phyloP scores from a whole-genome alignment of 805 yeast species.

The Yarrowia divulgata region DNA sequence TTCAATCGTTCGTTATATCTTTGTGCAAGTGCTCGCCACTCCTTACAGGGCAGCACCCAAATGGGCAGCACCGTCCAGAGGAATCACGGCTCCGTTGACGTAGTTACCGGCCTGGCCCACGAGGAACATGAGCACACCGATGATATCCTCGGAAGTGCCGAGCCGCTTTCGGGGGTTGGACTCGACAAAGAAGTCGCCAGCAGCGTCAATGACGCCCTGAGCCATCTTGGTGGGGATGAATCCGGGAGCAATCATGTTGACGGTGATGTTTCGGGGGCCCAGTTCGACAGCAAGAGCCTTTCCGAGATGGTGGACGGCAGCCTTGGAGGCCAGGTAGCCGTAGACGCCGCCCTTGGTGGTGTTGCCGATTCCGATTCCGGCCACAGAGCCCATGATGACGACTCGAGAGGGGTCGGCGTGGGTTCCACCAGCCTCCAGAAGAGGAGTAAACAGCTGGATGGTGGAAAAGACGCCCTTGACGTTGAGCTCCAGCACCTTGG shows the following conservation, averaged over 20 bases:
- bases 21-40: neutral
- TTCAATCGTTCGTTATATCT: too few species aligned
- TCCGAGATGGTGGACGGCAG: slow-evolving; percentile 74
- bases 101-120: slow-evolving; percentile 65
- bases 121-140: slow-evolving; percentile 62
- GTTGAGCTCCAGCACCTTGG: slow-evolving; percentile 68
- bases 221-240: slow-evolving; percentile 81
- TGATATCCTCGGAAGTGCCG: slow-evolving; percentile 67
- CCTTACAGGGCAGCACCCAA: slow-evolving; percentile 40
- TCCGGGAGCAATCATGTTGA: slow-evolving; percentile 77
- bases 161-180: slow-evolving; percentile 68
- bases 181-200: slow-evolving; percentile 61
- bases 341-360: slow-evolving; percentile 62
- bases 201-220: slow-evolving; percentile 62
- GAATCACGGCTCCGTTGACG: slow-evolving; percentile 70
- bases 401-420: slow-evolving; percentile 69
- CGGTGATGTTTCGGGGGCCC: slow-evolving; percentile 71
- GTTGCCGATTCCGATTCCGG: slow-evolving; percentile 56
- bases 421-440: slow-evolving; percentile 61
- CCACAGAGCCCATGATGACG: slow-evolving; percentile 70
- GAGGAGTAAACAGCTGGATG: slow-evolving; percentile 67
- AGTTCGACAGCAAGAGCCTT: slow-evolving; percentile 68
- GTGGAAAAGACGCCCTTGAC: slow-evolving; percentile 72
- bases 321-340: slow-evolving; percentile 77
- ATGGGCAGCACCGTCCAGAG: slow-evolving; percentile 70